phyloP scores from a whole-genome alignment of 352 stramenopile genomes.

The Blastocystis sp. region DNA sequence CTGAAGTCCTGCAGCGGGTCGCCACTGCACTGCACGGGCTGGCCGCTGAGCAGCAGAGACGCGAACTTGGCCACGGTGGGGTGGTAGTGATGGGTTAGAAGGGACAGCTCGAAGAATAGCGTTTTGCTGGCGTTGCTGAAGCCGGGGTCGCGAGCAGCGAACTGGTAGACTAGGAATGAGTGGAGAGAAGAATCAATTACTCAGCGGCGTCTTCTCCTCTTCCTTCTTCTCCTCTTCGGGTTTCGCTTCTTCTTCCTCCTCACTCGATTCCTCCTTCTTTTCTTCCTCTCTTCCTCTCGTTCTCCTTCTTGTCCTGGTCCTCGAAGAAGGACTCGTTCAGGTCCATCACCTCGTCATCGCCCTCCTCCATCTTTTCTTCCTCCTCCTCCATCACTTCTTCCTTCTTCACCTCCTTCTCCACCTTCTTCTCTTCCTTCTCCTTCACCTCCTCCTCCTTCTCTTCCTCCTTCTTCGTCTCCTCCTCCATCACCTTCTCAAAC shows the following conservation, averaged over 20 bases:
- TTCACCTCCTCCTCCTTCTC: slow-evolving; percentile 18
- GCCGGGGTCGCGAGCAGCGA: slow-evolving; percentile 75
- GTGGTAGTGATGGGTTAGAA: slow-evolving; percentile 79
- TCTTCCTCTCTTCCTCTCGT: slow-evolving; percentile 42
- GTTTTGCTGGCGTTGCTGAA: slow-evolving; percentile 77
- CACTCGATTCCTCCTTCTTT: background rate
- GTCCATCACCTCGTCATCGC: slow-evolving; percentile 42
- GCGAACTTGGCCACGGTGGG: slow-evolving; percentile 82
- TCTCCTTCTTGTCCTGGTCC: slow-evolving; percentile 21
- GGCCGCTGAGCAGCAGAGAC: slow-evolving; percentile 74
- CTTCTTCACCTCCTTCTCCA: background rate
- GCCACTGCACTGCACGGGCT: slow-evolving; percentile 77
- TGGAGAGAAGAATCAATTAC: background rate
- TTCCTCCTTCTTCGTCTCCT: slow-evolving; percentile 10
- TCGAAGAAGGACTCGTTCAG: slow-evolving; percentile 47
- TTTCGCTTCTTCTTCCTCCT: slow-evolving; percentile 17
- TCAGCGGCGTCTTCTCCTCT: background rate
- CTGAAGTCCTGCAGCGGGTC: slow-evolving; percentile 83
- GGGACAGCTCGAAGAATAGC: slow-evolving; percentile 80
- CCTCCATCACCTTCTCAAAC: slow-evolving; percentile 19
- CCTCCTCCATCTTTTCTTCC: background rate
- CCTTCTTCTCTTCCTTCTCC: slow-evolving; percentile 4
- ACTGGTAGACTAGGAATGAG: background rate
- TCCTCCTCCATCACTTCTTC: slow-evolving; percentile 16
- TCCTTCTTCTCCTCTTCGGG: background rate